Evolutionary conservation across 768 basidiomycete genomes (phyloP), one percentile per base, ranked within the genome.

Genomic region (Mycena metata): DNA sequence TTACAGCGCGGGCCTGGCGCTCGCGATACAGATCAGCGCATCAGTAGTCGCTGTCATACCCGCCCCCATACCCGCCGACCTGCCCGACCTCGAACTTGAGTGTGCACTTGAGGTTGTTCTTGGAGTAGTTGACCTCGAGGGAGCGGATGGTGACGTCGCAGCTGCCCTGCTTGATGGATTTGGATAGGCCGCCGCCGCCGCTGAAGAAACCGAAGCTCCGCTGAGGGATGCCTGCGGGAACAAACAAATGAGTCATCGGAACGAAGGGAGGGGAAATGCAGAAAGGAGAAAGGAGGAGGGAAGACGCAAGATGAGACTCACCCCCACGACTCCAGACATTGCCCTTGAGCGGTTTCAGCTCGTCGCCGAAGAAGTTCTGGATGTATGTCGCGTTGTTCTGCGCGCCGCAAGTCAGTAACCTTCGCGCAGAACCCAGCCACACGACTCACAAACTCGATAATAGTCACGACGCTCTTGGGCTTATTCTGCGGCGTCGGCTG

Each of bases 401-500:
- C 13, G 23, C 2, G 3, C n/a, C 4, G n/a, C n/a, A n/a, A n/a
- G n/a, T n/a, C n/a, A n/a, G n/a, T n/a, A n/a, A n/a, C n/a, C n/a
- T n/a, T n/a, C n/a, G n/a, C n/a, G n/a, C n/a, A n/a, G n/a, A n/a
- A n/a, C n/a, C n/a, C n/a, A n/a, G n/a, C n/a, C n/a, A n/a, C n/a
- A 30, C 52, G 39, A 72, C 81, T 33, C 60, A 82, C 81, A 66
- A 80, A 81, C 23, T 78, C 67, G 24, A 83, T 83, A 56, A 84
- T 82, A 6, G 82, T 82, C 15, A 83, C 83, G 30, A 76, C 76
- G 49, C 78, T 79, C 62, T 77, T 82, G 23, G 83, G 83, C 68
- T 83, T 83, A 64, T 83, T 83, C 30, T 72, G 51, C 30, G 80
- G 79, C 26, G 80, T 82, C 15, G 83, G 82, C 64, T 83, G 81